Conservation (phyloP, 2,329 filamentous ascomycete genomes). For the Ophiostoma tasmaniense region DNA sequence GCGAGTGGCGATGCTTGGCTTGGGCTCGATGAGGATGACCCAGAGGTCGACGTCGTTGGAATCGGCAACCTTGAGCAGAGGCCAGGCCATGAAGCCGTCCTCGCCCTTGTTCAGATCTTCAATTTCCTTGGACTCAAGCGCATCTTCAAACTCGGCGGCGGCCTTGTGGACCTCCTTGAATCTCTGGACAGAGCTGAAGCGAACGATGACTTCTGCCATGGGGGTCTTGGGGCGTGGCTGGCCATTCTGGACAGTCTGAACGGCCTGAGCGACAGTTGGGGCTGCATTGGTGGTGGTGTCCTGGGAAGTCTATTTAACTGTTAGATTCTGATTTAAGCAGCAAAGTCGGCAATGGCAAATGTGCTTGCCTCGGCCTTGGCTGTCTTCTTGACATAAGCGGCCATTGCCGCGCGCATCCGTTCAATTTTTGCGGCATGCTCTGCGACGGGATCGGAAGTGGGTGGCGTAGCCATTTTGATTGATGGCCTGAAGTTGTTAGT, state of each 20-base stretch:
- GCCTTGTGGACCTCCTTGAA: constrained; percentile 17
- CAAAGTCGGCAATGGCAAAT: background rate
- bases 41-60: constrained; percentile 16
- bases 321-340: background rate
- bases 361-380: background rate
- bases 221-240: background rate
- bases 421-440: background rate
- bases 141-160: constrained; percentile 18
- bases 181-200: constrained; percentile 17
- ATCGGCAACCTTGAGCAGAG: constrained; percentile 11
- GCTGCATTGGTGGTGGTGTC: background rate
- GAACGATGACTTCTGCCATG: background rate
- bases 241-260: background rate
- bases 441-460: background rate
- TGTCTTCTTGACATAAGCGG: background rate
- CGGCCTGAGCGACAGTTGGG: background rate
- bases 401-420: background rate
- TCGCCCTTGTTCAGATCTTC: constrained; percentile 30
- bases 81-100: constrained; percentile 18
- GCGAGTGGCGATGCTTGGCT: background rate
- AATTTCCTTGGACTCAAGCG: constrained; percentile 23
- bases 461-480: background rate
- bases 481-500: background rate
- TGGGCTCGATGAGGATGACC: constrained; percentile 19
- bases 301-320: background rate